Evolutionary conservation across 2,329 filamentous ascomycete species (phyloP).

Genomic region (Paraconiothyrium sp.): DNA sequence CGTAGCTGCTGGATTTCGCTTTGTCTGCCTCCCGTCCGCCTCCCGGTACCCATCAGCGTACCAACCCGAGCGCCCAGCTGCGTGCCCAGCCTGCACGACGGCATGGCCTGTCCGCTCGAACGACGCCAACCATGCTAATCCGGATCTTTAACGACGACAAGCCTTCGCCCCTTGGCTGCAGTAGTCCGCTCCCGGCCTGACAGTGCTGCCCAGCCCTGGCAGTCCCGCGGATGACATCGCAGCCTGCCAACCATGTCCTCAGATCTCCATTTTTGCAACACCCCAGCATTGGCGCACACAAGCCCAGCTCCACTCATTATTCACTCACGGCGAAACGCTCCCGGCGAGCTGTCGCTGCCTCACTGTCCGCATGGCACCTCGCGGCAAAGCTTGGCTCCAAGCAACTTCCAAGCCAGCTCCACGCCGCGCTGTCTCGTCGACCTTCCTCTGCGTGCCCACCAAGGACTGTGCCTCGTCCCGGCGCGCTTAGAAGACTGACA

Average conservation of each 20-base stretch:
- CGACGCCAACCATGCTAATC: slow-evolving; percentile 44
- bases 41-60: not conserved
- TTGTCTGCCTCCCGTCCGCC: not conserved
- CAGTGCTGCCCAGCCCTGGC: slow-evolving; percentile 15
- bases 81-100: slow-evolving; percentile 29
- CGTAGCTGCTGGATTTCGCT: slow-evolving; percentile 20
- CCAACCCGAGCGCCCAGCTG: slow-evolving; percentile 21
- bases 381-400: slow-evolving; percentile 35
- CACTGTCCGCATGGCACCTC: not conserved
- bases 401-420: slow-evolving; percentile 26
- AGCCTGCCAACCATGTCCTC: slow-evolving; percentile 10
- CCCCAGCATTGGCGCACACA: too few relatives aligned
- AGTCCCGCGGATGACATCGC: slow-evolving; percentile 30
- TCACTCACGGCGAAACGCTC: too few relatives aligned
- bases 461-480: slow-evolving; percentile 23
- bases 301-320: not conserved
- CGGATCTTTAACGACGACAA: slow-evolving; percentile 47
- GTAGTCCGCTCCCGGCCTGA: slow-evolving; percentile 16
- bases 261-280: not conserved
- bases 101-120: slow-evolving; percentile 31
- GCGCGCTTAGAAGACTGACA: slow-evolving; percentile 29
- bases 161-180: slow-evolving; percentile 43
- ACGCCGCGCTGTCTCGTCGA: slow-evolving; percentile 8
- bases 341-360: too few relatives aligned
- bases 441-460: slow-evolving; percentile 20